Conservation (phyloP, 2,329 filamentous ascomycete species). For the Penicillium capsulatum region DNA sequence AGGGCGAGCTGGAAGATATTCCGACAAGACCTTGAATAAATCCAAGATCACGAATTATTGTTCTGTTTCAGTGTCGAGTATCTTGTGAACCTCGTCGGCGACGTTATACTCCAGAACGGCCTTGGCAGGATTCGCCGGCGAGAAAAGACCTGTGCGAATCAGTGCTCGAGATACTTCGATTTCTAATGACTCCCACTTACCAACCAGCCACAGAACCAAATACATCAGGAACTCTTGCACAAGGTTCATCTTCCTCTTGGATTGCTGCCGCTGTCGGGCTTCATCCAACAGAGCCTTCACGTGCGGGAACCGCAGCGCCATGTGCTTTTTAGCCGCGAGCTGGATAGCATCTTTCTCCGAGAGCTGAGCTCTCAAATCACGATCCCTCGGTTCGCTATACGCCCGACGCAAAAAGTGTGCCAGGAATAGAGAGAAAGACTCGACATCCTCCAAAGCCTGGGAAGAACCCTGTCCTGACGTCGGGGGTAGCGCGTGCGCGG, state of each 20-base stretch:
- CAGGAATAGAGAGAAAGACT: conserved; percentile 45
- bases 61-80: background rate
- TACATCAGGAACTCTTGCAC: conserved; percentile 40
- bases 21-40: no score
- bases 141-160: conserved; percentile 22
- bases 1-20: no score
- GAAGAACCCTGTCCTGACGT: conserved; percentile 54
- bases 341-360: conserved; percentile 14
- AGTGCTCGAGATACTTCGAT: background rate
- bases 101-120: conserved; percentile 15
- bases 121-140: conserved; percentile 8
- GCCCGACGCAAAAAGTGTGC: conserved; percentile 26
- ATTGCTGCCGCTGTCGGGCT: conserved; percentile 32
- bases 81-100: conserved; percentile 11
- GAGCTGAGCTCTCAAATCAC: background rate
- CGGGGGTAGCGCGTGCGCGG: conserved; percentile 54
- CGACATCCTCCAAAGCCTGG: conserved; percentile 55
- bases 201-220: conserved; percentile 34
- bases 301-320: conserved; percentile 33
- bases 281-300: conserved; percentile 32
- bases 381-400: conserved; percentile 1
- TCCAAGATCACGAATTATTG: no score
- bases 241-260: conserved; percentile 33
- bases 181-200: conserved; percentile 15
- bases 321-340: conserved; percentile 30